Base-by-base conservation (phyloP, 179 eudicot species). In the Corrigiola litoralis region DNA sequence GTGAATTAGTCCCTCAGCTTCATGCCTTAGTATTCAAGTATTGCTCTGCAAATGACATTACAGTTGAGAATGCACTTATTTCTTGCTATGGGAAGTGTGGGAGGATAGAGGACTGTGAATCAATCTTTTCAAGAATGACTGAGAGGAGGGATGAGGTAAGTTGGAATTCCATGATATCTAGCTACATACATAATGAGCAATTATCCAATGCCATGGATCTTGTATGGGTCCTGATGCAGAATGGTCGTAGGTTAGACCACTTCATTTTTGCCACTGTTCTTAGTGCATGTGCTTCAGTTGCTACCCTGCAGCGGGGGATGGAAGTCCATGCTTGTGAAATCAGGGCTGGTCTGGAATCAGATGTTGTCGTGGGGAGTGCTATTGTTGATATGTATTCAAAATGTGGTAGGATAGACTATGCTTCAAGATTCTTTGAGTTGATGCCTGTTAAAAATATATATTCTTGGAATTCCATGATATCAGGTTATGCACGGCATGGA, bases 361-460 rank as follows among this genome's bases (percentile, higher is more conserved):
- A 88, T 69, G 84, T 88, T 45, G 96, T 89, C 29, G 81, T 90
- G 6, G 95, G 89, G 24, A 87, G 88, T 75, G 90, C 96, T 23
- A 81, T 89, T 50, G 84, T 89, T 67, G 96, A 86, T 83, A 89
- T 88, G 96, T 88, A 88, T 49, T 78, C 92, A 11, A 88, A 88
- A 76, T 86, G 96, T 71, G 96, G 96, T 70, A 76, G 89, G 57
- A 80, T 88, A 67, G 96, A 86, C 52, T 86, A 88, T 55, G 92
- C 96, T 66, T 81, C 87, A 0, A 74, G 80, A 45, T 75, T 80
- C 63, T 88, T 88, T 55, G 72, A 72, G 32, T 45, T 56, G 34
- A 88, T 88, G 96, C 86, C 81, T 23, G 66, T 70, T 13, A 75
- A 73, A 60, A 86, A 88, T 54, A 69, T 80, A 13, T 88, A 84